A percentile compares a stretch with the other conserved stretches of the same genome.
Evolutionary conservation across 169 alveolate species (phyloP).

Genomic region (Haemoproteus tartakovskyi): DNA sequence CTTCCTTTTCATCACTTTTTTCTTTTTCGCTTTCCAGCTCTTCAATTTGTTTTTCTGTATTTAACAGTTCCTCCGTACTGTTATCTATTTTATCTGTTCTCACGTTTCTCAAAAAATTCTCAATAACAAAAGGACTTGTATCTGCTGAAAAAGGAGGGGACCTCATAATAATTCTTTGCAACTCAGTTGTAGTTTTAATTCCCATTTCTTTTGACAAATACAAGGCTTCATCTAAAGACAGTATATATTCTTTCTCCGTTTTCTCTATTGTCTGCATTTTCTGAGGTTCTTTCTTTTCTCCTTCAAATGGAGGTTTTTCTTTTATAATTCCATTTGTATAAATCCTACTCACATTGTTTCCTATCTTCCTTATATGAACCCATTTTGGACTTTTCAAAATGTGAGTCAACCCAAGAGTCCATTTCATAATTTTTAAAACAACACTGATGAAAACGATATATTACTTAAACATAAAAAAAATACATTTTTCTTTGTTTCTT

Average conservation of each 20-base stretch:
- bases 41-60: constrained; percentile 22
- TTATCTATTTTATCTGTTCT: constrained; percentile 23
- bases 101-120: constrained; percentile 71
- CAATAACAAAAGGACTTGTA: constrained; percentile 76
- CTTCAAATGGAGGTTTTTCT: too few relatives aligned
- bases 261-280: too few relatives aligned
- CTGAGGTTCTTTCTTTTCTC: too few relatives aligned
- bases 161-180: constrained; percentile 74
- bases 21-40: constrained; percentile 3
- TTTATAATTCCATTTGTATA: too few relatives aligned
- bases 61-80: constrained; percentile 26
- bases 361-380: too few relatives aligned
- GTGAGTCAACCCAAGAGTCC: too few relatives aligned
- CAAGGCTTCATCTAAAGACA: constrained; percentile 75
- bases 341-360: too few relatives aligned
- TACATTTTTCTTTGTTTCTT: neutral
- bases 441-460: too few relatives aligned
- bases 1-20: neutral
- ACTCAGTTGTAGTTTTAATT: constrained; percentile 76
- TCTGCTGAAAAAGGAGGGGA: constrained; percentile 85
- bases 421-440: too few relatives aligned
- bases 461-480: too few relatives aligned
- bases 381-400: too few relatives aligned
- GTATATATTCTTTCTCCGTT: constrained; percentile 12
- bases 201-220: constrained; percentile 86